These are phyloP conservation scores for Acanthamoeba pearcei DNA, from an alignment of 208 protist genomes.

Conservation along the genomic window DNA sequence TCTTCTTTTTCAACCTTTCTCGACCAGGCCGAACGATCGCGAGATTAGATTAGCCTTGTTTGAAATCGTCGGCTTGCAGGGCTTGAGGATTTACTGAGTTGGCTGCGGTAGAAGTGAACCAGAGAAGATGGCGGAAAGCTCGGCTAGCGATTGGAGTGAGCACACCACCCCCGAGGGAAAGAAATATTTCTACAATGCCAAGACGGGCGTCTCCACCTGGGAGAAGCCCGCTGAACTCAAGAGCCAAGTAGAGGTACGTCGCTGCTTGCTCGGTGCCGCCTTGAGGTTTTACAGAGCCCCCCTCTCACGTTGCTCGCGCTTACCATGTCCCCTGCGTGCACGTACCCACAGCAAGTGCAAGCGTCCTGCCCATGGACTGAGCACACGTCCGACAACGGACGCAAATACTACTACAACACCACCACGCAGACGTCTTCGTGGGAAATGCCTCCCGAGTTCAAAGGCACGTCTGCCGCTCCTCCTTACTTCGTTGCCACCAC, in stretches of 20 bases:
- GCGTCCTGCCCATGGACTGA: conserved; percentile 78
- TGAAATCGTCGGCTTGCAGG: too few species aligned
- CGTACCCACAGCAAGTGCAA: not conserved
- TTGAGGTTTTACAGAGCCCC: not conserved
- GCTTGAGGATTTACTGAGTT: not conserved
- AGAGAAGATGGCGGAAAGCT: not conserved
- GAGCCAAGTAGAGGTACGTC: not conserved
- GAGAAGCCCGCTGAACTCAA: conserved; percentile 81
- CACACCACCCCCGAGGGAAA: conserved; percentile 79
- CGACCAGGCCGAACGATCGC: too few species aligned
- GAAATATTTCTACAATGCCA: conserved; percentile 81
- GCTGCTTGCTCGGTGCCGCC: too few species aligned
- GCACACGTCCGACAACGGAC: conserved; percentile 75
- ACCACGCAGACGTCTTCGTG: conserved; percentile 74
- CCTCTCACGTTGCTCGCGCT: not conserved
- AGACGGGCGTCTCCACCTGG: conserved; percentile 76
- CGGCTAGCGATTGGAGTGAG: conserved; percentile 77
- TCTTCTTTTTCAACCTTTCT: not conserved
- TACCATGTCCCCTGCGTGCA: too few species aligned
- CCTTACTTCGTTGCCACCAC: not conserved
- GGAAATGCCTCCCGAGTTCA: conserved; percentile 74
- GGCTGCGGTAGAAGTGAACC: too few species aligned
- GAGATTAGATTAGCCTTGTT: not conserved
- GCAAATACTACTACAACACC: conserved; percentile 82
- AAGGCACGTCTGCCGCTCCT: not conserved